These are phyloP conservation scores for Dimocarpus longan DNA, from an alignment of 345 rosid species.

Conservation along the genomic window DNA sequence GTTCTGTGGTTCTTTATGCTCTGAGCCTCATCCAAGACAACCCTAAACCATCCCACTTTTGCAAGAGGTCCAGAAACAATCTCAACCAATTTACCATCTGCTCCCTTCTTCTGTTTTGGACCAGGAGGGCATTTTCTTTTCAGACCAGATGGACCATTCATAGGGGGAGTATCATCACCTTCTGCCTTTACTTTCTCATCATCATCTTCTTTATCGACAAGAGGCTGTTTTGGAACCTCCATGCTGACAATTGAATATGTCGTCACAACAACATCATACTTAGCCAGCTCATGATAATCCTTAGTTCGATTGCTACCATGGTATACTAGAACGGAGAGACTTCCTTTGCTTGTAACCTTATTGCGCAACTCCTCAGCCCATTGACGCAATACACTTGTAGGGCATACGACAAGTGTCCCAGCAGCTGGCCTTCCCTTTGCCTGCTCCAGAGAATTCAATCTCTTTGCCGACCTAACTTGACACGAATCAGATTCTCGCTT, in stretches of 20 bases:
- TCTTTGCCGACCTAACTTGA: conserved; percentile 28
- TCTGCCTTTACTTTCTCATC: conserved; percentile 57
- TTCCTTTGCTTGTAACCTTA: conserved; percentile 73
- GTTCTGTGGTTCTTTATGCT: conserved; percentile 96
- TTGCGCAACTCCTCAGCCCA: conserved; percentile 85
- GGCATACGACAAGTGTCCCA: conserved; percentile 98
- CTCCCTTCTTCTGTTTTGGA: conserved; percentile 62
- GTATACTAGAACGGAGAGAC: conserved; percentile 79
- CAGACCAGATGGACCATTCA: conserved; percentile 45
- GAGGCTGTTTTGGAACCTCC: conserved; percentile 95
- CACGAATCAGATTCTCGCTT: conserved; percentile 32
- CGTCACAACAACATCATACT: conserved; percentile 92
- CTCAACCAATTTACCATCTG: conserved; percentile 45
- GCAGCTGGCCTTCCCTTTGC: conserved; percentile 82
- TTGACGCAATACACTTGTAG: conserved; percentile 94
- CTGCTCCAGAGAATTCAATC: conserved; percentile 31
- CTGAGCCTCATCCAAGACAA: conserved; percentile 97
- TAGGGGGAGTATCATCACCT: conserved; percentile 38
- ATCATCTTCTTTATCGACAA: conserved; percentile 60
- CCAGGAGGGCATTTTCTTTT: conserved; percentile 61
- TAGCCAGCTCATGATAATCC: conserved; percentile 78
- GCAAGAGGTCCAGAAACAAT: conserved; percentile 79
- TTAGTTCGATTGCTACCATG: conserved; percentile 90
- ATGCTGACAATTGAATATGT: conserved; percentile 94
- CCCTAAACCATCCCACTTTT: conserved; percentile 93